Conservation (phyloP, 148 eudicot genomes). For the Chenopodium formosanum region DNA sequence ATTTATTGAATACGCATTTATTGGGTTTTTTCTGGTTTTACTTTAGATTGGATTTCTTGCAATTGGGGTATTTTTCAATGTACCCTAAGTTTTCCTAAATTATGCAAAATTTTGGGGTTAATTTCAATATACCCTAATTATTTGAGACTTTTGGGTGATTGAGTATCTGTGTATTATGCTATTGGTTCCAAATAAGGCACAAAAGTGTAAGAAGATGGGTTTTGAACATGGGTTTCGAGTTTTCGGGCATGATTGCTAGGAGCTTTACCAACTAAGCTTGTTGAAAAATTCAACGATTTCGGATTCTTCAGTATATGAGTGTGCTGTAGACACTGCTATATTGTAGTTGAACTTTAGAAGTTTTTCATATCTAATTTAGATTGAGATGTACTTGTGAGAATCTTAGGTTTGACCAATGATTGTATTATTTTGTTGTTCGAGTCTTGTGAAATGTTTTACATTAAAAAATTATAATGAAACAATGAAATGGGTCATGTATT, state of each 20-base stretch:
- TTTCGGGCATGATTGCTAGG: no score
- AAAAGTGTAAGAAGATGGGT: background rate
- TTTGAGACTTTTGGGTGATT: background rate
- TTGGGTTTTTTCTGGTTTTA: background rate
- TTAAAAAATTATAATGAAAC: no score
- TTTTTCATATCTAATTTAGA: background rate
- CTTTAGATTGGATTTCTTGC: background rate
- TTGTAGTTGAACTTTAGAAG: background rate
- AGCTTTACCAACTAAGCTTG: background rate
- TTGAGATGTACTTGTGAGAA: background rate
- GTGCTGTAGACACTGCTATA: background rate
- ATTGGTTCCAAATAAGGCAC: background rate
- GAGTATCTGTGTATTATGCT: background rate
- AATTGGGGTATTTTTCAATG: background rate
- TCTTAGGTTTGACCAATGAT: background rate
- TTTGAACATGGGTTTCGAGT: background rate
- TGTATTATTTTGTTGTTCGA: background rate
- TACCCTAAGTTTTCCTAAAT: no score
- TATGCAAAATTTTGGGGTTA: background rate
- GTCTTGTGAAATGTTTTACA: background rate
- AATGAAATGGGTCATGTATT: background rate
- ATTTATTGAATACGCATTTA: background rate
- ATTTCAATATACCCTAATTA: background rate
- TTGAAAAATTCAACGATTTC: background rate
- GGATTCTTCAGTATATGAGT: background rate